Evolutionary conservation across 2,329 filamentous ascomycete genomes (phyloP), one percentile per base, ranked within the genome.

Genomic region (Curvularia spicifera): DNA sequence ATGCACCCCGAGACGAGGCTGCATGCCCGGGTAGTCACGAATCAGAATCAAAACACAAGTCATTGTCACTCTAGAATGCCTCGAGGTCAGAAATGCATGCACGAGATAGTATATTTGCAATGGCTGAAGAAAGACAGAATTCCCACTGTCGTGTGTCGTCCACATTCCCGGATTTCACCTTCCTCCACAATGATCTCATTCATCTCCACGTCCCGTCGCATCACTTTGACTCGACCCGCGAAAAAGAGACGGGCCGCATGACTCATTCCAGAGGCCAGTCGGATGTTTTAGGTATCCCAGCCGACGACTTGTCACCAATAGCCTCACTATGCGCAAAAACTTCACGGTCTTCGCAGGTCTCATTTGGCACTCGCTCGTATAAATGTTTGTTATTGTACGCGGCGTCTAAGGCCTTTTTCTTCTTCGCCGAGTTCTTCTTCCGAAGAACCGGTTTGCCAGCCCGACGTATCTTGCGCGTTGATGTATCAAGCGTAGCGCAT

Each of bases 161-260:
- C 13, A 4, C 42, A 18, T 43, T 6, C 40, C 24, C 20, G 31
- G 26, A 37, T 37, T n/a, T n/a, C 15, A n/a, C 39, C 33, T 20
- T 60, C 50, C 4, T 35, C 43, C 15, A 48, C 53, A 45, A 53
- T 46, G 40, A 57, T 48, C 13, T 51, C 39, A n/a, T 60, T 33
- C 44, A 60, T 43, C 22, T 33, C 56, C 33, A 9, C 39, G 13
- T 13, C 8, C 22, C 22, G 43, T 28, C 37, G 13, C 18, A 8
- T 40, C 8, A 42, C 15, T 1, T 28, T 13, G 31, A 49, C 31
- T 42, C 33, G n/a, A 49, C 31, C 13, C 5, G 31, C 28, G 39
- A 42, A 22, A 53, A 57, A 43, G 31, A 49, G 10, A 60, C 57
- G 24, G 57, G 57, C 1, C 53, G 44, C 26, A 57, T 50, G 24